Percentiles rank a stretch among this genome's conserved stretches.
Evolutionary conservation across 2,329 filamentous ascomycete species (phyloP).

Genomic region (Sporothrix phasma): DNA sequence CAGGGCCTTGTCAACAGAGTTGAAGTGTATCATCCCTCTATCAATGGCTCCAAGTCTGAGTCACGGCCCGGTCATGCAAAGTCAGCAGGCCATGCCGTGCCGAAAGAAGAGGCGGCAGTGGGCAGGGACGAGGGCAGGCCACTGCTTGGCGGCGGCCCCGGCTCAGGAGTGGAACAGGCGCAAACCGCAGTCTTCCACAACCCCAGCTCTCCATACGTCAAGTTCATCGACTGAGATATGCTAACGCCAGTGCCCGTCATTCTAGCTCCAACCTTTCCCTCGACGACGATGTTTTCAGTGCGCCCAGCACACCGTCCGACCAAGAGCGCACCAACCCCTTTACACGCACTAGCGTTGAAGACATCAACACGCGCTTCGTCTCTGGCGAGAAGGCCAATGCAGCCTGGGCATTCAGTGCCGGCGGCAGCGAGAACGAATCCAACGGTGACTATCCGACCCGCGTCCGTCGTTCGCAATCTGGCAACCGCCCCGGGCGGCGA

Average conservation of each 20-base stretch:
- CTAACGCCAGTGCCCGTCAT: conserved; percentile 18
- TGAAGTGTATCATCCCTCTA: neutral
- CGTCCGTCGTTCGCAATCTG: conserved; percentile 31
- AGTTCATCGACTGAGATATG: neutral
- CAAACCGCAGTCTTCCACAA: neutral
- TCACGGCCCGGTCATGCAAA: neutral
- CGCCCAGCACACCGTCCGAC: conserved; percentile 21
- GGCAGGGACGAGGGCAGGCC: neutral
- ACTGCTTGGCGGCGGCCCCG: neutral
- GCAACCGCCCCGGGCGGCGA: conserved; percentile 32
- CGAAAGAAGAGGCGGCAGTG: neutral
- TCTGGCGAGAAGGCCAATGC: conserved; percentile 35
- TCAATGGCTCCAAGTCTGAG: neutral
- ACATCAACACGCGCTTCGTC: conserved; percentile 52
- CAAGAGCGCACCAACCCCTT: conserved; percentile 26
- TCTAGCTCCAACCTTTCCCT: conserved; percentile 43
- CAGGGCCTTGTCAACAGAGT: conserved; percentile 14
- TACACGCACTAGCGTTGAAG: conserved; percentile 43
- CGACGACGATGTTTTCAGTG: conserved; percentile 33
- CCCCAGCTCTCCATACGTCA: neutral
- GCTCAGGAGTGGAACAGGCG: neutral
- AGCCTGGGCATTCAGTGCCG: conserved; percentile 44
- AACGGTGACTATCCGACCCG: conserved; percentile 19
- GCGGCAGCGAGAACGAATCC: conserved; percentile 27
- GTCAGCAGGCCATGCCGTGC: neutral